phyloP scores from a whole-genome alignment of 2,329 filamentous ascomycete species.

The Scleromitrula shiraiana region DNA sequence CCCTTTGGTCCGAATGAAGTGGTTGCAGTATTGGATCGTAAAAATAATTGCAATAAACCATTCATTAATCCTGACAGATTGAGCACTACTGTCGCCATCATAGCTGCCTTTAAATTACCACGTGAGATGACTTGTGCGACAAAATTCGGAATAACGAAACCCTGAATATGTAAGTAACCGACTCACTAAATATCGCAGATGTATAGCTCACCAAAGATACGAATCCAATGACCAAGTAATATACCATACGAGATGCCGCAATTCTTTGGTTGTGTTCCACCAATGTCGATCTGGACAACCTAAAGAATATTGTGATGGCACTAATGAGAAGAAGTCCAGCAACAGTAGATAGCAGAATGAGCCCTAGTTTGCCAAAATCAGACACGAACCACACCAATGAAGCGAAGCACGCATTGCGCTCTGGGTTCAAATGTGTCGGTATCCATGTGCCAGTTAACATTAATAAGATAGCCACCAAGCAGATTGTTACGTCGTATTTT shows the following conservation, averaged over 20 bases:
- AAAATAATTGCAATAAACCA: conserved; percentile 57
- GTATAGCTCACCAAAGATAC: conserved; percentile 47
- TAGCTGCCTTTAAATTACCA: conserved; percentile 43
- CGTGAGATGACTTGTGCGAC: conserved; percentile 43
- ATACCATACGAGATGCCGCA: conserved; percentile 61
- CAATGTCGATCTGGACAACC: conserved; percentile 44
- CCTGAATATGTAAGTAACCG: conserved; percentile 34
- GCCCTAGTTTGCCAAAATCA: conserved; percentile 49
- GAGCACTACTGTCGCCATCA: conserved; percentile 57
- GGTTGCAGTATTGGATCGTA: conserved; percentile 53
- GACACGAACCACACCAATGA: conserved; percentile 61
- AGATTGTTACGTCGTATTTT: conserved; percentile 53
- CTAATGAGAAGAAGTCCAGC: conserved; percentile 43
- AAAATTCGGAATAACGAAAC: conserved; percentile 57
- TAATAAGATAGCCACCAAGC: conserved; percentile 42
- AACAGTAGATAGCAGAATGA: conserved; percentile 45
- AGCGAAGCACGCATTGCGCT: conserved; percentile 56
- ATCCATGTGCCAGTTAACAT: conserved; percentile 49
- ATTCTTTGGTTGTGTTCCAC: conserved; percentile 53
- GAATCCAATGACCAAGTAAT: conserved; percentile 49
- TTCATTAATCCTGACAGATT: conserved; percentile 60
- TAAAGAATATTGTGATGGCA: conserved; percentile 47
- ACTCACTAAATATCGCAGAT: conserved; percentile 5
- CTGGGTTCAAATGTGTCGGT: conserved; percentile 46
- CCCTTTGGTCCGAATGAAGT: conserved; percentile 43